phyloP scores from a whole-genome alignment of 352 stramenopile genomes.

The Elongisporangium anandrum region DNA sequence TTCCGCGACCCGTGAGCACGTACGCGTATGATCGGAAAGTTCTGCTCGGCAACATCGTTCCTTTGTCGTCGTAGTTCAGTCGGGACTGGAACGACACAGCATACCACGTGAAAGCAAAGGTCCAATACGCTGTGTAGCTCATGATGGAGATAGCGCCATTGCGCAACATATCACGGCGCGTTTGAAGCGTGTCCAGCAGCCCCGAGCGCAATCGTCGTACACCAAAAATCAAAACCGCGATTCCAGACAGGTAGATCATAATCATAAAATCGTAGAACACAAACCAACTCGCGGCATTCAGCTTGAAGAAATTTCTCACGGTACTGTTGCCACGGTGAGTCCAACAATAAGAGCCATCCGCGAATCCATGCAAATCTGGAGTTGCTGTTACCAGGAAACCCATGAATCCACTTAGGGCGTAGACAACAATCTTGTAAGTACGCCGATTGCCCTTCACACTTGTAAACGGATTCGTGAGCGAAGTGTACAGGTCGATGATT shows the following conservation, averaged over 20 bases:
- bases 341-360: slow-evolving; percentile 80
- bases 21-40: slow-evolving; percentile 73
- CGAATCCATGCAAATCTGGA: slow-evolving; percentile 40
- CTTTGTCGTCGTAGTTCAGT: slow-evolving; percentile 31
- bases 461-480: slow-evolving; percentile 83
- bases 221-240: slow-evolving; percentile 61
- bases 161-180: slow-evolving; percentile 71
- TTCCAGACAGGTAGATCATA: slow-evolving; percentile 72
- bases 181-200: slow-evolving; percentile 68
- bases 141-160: slow-evolving; percentile 76
- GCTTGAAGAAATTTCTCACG: slow-evolving; percentile 59
- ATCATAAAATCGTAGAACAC: slow-evolving; percentile 87
- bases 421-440: slow-evolving; percentile 65
- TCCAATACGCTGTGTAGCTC: slow-evolving; percentile 84
- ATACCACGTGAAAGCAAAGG: slow-evolving; percentile 77
- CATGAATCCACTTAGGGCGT: slow-evolving; percentile 36
- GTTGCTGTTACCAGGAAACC: slow-evolving; percentile 15
- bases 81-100: slow-evolving; percentile 65
- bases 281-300: slow-evolving; percentile 71
- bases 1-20: slow-evolving; percentile 53
- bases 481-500: slow-evolving; percentile 69
- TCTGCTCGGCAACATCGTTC: slow-evolving; percentile 33
- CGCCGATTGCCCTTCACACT: slow-evolving; percentile 62
- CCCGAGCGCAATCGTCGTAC: slow-evolving; percentile 63
- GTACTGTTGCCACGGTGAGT: slow-evolving; percentile 39